Conservation (phyloP, 192 early-diverging fungal species). For the Phycomyces nitens region DNA sequence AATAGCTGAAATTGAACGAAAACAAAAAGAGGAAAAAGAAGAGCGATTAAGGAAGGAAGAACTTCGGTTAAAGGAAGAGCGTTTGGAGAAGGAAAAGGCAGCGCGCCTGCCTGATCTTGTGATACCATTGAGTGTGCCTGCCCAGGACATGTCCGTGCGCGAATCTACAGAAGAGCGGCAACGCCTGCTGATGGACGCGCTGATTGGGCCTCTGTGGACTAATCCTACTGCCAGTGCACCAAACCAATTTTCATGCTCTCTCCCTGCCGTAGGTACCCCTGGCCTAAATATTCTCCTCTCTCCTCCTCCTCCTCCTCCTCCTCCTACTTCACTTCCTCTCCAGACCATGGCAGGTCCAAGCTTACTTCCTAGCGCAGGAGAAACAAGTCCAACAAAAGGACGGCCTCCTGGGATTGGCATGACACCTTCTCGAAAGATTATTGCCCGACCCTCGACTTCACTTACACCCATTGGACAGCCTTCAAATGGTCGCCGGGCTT, state of each 20-base stretch:
- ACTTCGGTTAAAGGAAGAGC: slow-evolving; percentile 8
- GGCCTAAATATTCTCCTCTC: not conserved
- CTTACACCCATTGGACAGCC: slow-evolving; percentile 16
- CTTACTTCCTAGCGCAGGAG: not conserved
- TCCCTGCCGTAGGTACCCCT: no score
- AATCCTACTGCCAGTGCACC: not conserved
- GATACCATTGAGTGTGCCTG: no score
- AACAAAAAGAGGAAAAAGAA: slow-evolving; percentile 1
- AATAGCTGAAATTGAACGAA: not conserved
- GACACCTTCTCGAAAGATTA: not conserved
- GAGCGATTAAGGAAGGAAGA: slow-evolving; percentile 15
- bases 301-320: not conserved
- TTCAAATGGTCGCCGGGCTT: slow-evolving; percentile 3
- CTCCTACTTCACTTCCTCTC: not conserved
- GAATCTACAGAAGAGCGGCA: slow-evolving; percentile 2
- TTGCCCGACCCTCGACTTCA: not conserved
- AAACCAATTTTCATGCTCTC: not conserved
- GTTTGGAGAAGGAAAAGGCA: slow-evolving; percentile 9
- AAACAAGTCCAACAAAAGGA: not conserved
- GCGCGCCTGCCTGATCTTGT: not conserved
- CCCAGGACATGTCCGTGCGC: no score
- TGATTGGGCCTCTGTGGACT: slow-evolving; percentile 1
- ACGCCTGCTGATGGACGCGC: slow-evolving; percentile 14
- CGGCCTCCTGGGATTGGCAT: not conserved
- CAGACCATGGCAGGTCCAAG: not conserved